phyloP scores from a whole-genome alignment of 257 asterid genomes.

The Agastache rugosa region DNA sequence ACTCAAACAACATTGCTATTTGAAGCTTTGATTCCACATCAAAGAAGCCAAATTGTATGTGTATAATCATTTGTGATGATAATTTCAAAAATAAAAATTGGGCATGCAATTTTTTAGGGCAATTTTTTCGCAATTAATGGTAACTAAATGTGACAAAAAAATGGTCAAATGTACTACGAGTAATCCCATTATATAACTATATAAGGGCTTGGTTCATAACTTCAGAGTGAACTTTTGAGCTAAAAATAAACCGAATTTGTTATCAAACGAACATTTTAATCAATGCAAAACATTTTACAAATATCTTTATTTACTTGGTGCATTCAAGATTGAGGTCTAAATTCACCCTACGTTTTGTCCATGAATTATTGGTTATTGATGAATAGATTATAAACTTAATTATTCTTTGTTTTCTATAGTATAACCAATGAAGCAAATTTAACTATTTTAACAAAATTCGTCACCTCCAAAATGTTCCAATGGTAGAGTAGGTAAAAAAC shows the following conservation, averaged over 20 bases:
- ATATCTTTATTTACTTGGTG: neutral
- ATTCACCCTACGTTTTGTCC: too few relatives aligned
- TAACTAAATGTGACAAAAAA: neutral
- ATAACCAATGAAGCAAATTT: too few relatives aligned
- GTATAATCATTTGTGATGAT: neutral
- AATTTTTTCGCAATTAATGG: neutral
- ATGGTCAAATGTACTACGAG: neutral
- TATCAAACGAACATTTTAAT: neutral
- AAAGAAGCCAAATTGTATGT: neutral
- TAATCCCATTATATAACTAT: neutral
- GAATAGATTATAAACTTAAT: too few relatives aligned
- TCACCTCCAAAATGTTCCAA: too few relatives aligned
- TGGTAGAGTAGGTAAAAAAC: too few relatives aligned
- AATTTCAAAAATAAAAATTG: too few relatives aligned
- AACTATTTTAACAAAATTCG: too few relatives aligned
- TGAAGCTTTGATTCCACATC: neutral
- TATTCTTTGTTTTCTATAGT: too few relatives aligned
- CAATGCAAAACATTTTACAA: neutral
- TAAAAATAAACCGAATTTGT: neutral
- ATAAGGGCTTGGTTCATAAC: neutral
- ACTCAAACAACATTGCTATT: too few relatives aligned
- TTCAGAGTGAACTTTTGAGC: neutral
- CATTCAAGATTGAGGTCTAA: neutral
- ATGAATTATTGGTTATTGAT: too few relatives aligned
- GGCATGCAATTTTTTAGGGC: too few relatives aligned